Percentiles rank a stretch among this genome's conserved stretches.
Evolutionary conservation across 148 eudicot genomes (phyloP).

Genomic region (Cornus florida): DNA sequence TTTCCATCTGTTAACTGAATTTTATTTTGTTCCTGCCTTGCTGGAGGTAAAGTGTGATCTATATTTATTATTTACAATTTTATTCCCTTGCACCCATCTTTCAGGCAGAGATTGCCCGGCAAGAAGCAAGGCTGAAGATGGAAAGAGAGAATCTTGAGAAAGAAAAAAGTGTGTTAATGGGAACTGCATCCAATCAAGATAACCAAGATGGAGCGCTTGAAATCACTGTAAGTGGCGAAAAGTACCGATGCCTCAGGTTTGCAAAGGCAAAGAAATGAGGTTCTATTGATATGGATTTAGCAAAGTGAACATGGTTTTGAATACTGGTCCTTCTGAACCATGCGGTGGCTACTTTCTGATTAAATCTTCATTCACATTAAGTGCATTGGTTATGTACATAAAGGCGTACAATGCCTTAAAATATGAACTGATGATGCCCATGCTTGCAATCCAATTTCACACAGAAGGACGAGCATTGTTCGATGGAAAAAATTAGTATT

Average conservation of each 20-base stretch:
- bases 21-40: too few relatives aligned
- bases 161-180: slow-evolving; percentile 98
- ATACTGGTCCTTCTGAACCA: neutral
- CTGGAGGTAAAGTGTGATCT: too few relatives aligned
- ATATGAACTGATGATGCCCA: neutral
- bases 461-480: neutral
- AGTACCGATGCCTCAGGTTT: slow-evolving; percentile 94
- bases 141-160: slow-evolving; percentile 97
- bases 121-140: slow-evolving; percentile 94
- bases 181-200: slow-evolving; percentile 98
- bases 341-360: neutral
- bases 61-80: too few relatives aligned
- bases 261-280: slow-evolving; percentile 91
- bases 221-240: slow-evolving; percentile 96
- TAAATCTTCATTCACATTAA: neutral
- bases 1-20: neutral
- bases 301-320: neutral
- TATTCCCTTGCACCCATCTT: neutral
- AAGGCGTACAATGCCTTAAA: neutral
- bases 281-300: neutral
- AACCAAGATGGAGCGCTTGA: slow-evolving; percentile 99
- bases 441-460: neutral
- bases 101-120: slow-evolving; percentile 97
- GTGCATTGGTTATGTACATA: neutral
- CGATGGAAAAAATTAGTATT: neutral